Percentiles rank a stretch among this genome's conserved stretches.
phyloP scores from a whole-genome alignment of 495 filamentous ascomycete species.

The Terfezia claveryi region DNA sequence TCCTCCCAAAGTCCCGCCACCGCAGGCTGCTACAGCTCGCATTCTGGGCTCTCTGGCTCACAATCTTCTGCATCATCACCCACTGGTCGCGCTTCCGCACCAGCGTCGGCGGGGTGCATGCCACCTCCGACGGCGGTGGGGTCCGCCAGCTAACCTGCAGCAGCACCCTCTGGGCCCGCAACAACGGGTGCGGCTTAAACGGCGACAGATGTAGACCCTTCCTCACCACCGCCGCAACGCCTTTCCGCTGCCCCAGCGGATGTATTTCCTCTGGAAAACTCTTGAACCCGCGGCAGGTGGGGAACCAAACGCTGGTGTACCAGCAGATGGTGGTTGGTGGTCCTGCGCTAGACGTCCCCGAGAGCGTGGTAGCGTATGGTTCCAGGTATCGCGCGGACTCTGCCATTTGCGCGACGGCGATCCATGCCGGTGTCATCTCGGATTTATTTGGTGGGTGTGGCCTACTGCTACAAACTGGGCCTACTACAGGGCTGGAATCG shows the following conservation, averaged over 20 bases:
- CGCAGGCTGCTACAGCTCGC: slow-evolving; percentile 28
- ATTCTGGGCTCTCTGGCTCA: slow-evolving; percentile 47
- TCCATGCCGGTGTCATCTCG: slow-evolving; percentile 53
- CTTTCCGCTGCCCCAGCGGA: slow-evolving; percentile 63
- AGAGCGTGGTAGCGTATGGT: slow-evolving; percentile 8
- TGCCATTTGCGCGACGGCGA: slow-evolving; percentile 58
- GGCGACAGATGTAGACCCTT: slow-evolving; percentile 70
- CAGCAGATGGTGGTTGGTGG: slow-evolving; percentile 54
- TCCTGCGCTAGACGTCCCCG: slow-evolving; percentile 13
- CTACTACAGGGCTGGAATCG: slow-evolving; percentile 31
- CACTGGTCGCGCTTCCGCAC: slow-evolving; percentile 38
- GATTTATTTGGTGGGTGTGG: slow-evolving; percentile 55
- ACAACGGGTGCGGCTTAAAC: slow-evolving; percentile 57
- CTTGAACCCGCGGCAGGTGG: slow-evolving; percentile 51
- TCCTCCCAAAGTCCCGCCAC: neutral
- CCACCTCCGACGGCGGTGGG: slow-evolving; percentile 43
- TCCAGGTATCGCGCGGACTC: slow-evolving; percentile 60
- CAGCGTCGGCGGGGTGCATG: slow-evolving; percentile 43
- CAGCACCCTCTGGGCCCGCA: slow-evolving; percentile 31
- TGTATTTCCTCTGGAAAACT: slow-evolving; percentile 39
- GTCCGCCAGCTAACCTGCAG: slow-evolving; percentile 25
- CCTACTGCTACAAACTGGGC: slow-evolving; percentile 42
- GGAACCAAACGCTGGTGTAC: slow-evolving; percentile 49
- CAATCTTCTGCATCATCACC: slow-evolving; percentile 46
- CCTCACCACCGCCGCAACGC: slow-evolving; percentile 33